Evolutionary conservation across 176 grass and related monocot genomes (phyloP), one percentile per base, ranked within the genome.

Genomic region (Ampelocalamus luodianensis): DNA sequence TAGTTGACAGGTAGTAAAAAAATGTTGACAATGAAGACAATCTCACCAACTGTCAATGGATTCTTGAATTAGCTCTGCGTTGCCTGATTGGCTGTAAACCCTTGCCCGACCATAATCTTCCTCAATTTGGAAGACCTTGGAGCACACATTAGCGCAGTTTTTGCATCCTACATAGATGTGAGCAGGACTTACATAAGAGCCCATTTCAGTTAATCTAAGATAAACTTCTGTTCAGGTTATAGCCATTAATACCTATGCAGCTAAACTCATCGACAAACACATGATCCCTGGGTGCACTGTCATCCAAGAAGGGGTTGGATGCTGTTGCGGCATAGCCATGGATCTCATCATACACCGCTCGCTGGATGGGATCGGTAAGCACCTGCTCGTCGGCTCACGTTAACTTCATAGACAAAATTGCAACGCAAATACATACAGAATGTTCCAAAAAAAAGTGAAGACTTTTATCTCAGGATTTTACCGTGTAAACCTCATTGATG

Each of bases 261-360:
- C 91, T 89, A 86, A 99, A 99, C 86, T 96, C 96, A 71, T 99
- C 96, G 16, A 99, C 93, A 89, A 99, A 99, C 37, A 91, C 87
- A 49, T 94, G 90, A 81, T 99, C 96, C 55, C 81, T 91, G 71
- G 96, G 89, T 55, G 91, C 90, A 89, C 71, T 88, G 68, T 89
- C 91, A 64, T 94, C 93, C 18, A 96, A 83, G 90, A 99, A 99
- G 79, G 96, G 96, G 66, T 99, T 99, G 37, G 85, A 92, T 70
- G 96, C 93, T 24, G 90, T 99, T 24, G 82, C 74, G 22, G 90
- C 79, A 69, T 92, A 96, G 17, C 96, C 96, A 79, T 99, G 92
- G 69, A 99, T 96, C 70, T 96, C 96, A 87, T 99, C 96, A 79
- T 99, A 96, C 4, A 99, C 90, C 18, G 88, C 91, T 49, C 96